Evolutionary conservation across 192 early-diverging fungal species (phyloP).

Genomic region (Martensiomyces pterosporus): DNA sequence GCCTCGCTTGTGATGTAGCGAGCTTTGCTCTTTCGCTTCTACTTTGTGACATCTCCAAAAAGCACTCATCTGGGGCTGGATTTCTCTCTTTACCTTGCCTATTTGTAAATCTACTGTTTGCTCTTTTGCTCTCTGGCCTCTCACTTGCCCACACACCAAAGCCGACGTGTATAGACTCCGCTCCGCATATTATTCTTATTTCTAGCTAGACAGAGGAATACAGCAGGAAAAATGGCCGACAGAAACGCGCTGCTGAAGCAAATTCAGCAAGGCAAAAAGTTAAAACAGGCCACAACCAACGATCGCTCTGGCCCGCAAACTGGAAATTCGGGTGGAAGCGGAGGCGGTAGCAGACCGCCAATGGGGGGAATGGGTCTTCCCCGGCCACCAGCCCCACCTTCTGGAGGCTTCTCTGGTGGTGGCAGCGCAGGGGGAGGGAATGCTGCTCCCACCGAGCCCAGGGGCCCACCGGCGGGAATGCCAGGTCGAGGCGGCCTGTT

Average conservation of each 20-base stretch:
- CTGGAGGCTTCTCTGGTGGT: conserved; percentile 12
- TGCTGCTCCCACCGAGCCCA: conserved; percentile 11
- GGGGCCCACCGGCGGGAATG: conserved; percentile 29
- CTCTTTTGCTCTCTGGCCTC: too few relatives aligned
- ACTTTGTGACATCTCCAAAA: too few relatives aligned
- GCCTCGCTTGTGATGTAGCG: too few relatives aligned
- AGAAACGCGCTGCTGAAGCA: conserved; percentile 60
- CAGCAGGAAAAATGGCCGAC: conserved; percentile 25
- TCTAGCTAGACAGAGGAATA: neutral
- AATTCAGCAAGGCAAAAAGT: conserved; percentile 66
- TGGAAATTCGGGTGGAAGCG: conserved; percentile 34
- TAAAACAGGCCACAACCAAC: conserved; percentile 69
- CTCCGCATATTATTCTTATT: too few relatives aligned
- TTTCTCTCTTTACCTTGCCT: too few relatives aligned
- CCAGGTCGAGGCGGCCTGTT: conserved; percentile 60
- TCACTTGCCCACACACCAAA: too few relatives aligned
- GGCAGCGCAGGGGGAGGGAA: conserved; percentile 36
- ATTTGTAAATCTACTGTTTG: too few relatives aligned
- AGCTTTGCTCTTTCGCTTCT: too few relatives aligned
- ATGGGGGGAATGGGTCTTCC: conserved; percentile 32
- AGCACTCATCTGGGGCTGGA: too few relatives aligned
- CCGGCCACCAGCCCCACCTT: conserved; percentile 26
- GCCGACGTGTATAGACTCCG: too few relatives aligned
- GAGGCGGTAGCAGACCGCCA: conserved; percentile 30
- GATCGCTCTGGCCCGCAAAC: conserved; percentile 62